Percentiles rank a stretch among this genome's conserved stretches.
phyloP scores from a whole-genome alignment of 2,329 filamentous ascomycete genomes.

The Diaporthe ilicicola region DNA sequence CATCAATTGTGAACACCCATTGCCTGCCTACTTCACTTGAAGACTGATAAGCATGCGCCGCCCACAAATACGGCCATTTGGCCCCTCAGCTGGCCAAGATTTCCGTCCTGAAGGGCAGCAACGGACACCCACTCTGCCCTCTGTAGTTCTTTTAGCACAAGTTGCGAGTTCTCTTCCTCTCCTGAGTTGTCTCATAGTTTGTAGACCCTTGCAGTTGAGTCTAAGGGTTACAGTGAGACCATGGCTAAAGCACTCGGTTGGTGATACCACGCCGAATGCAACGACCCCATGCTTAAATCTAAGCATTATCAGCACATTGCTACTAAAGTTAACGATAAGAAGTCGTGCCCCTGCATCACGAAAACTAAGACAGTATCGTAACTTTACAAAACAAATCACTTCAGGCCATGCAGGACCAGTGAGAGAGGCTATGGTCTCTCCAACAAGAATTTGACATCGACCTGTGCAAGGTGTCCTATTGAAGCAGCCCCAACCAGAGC shows the following conservation, averaged over 20 bases:
- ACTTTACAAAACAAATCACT: background rate
- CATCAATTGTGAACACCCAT: background rate
- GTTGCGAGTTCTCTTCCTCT: too few relatives aligned
- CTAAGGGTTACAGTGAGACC: background rate
- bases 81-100: background rate
- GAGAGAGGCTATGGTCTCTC: background rate
- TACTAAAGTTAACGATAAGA: background rate
- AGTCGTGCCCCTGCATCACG: background rate
- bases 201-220: background rate
- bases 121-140: too few relatives aligned
- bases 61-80: background rate
- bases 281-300: background rate
- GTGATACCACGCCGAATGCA: background rate
- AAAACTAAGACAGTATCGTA: background rate
- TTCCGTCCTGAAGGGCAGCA: background rate
- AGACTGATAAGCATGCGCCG: background rate
- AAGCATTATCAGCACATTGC: background rate
- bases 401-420: background rate
- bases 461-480: too few relatives aligned
- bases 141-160: too few relatives aligned
- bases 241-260: too few relatives aligned
- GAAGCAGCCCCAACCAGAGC: too few relatives aligned
- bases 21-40: background rate
- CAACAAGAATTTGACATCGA: too few relatives aligned
- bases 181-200: too few relatives aligned